Evolutionary conservation across 441 rosid species (phyloP), one percentile per base, ranked within the genome.

Genomic region (Sinapis alba): DNA sequence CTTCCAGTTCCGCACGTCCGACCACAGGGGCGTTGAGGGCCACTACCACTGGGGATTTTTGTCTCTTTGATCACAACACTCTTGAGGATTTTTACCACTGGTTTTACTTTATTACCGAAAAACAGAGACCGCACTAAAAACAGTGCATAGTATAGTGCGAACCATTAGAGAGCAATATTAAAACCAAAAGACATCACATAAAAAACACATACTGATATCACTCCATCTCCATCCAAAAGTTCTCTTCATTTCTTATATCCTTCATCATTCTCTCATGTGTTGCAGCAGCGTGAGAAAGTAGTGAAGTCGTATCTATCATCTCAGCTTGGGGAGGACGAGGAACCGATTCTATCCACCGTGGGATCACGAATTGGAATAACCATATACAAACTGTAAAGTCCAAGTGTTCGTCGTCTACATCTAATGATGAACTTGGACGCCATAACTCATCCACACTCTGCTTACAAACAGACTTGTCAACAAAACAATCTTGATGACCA

Each of bases 291-390:
- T 62, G 6, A 34, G 67, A 36, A 34, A 62, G 67, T 1, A 62
- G 16, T 3, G 67, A 62, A 6, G 11, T 36, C 5, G 60, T 54
- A 54, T 54, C 60, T 11, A 36, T 19, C 28, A 62, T 20, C 67
- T 62, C 50, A 62, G 23, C 67, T 3, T 62, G 67, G 51, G 67
- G 67, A 34, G 66, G 66, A 62, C 50, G 41, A 62, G 66, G 66
- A 16, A 62, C 51, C 11, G 28, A 36, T 36, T 34, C 66, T 28
- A 62, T 34, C 66, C 66, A 62, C 10, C 66, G 66, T 3, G 66
- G 66, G 66, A 62, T 43, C 28, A 61, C 45, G 9, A 61, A 58
- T 0, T 18, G 63, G 38, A 27, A n/a, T 5, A 59, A 15, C 21
- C 21, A 27, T 13, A 27, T 27, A 2, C 34, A 58, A 26, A 26